A percentile compares a stretch with the other conserved stretches of the same genome.
phyloP scores from a whole-genome alignment of 2,329 filamentous ascomycete genomes.

The Pseudogymnoascus sp. region DNA sequence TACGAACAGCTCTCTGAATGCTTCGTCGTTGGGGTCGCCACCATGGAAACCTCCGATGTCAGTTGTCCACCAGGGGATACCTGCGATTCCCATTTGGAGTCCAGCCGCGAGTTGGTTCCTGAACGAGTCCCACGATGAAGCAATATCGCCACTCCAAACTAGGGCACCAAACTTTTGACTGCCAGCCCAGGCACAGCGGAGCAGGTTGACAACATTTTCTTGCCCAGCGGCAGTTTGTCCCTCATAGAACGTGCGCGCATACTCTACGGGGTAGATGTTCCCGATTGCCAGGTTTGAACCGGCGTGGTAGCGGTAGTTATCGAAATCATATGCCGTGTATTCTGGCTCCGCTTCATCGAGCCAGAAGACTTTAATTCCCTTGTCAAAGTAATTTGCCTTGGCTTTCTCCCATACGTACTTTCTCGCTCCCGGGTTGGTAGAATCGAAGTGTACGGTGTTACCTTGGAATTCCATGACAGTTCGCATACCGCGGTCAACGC shows the following conservation, averaged over 20 bases:
- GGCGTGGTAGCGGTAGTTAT: slow-evolving; percentile 53
- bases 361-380: slow-evolving; percentile 59
- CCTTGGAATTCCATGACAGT: slow-evolving; percentile 52
- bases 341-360: slow-evolving; percentile 63
- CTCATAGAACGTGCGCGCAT: slow-evolving; percentile 52
- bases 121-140: slow-evolving; percentile 52
- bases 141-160: slow-evolving; percentile 61
- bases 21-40: slow-evolving; percentile 46
- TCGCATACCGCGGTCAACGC: slow-evolving; percentile 50
- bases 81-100: slow-evolving; percentile 56
- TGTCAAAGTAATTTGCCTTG: slow-evolving; percentile 52
- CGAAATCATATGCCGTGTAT: slow-evolving; percentile 57
- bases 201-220: slow-evolving; percentile 49
- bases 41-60: slow-evolving; percentile 65
- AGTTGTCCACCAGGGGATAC: slow-evolving; percentile 62
- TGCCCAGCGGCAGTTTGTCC: slow-evolving; percentile 44
- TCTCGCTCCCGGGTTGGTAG: slow-evolving; percentile 53
- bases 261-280: slow-evolving; percentile 52
- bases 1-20: slow-evolving; percentile 55
- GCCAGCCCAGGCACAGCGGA: slow-evolving; percentile 49
- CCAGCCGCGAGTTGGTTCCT: slow-evolving; percentile 55
- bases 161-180: slow-evolving; percentile 57
- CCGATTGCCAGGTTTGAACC: slow-evolving; percentile 48
- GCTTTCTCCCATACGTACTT: slow-evolving; percentile 51
- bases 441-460: slow-evolving; percentile 53